Conservation (phyloP, 2,329 filamentous ascomycete species). For the Xylaria sp. region DNA sequence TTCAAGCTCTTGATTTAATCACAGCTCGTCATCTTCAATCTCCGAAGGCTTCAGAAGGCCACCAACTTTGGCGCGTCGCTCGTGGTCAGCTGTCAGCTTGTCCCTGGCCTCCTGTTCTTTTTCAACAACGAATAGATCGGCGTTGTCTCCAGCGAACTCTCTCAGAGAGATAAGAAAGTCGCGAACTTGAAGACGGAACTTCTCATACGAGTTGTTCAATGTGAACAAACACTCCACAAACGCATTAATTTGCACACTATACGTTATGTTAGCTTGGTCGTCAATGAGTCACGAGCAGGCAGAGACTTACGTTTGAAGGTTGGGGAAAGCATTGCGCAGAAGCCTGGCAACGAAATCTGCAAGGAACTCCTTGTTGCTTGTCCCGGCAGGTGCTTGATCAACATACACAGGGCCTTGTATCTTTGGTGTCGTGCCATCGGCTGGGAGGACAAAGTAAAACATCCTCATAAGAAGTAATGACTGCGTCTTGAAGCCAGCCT, state of each 20-base stretch:
- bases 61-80: constrained; percentile 93
- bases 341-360: constrained; percentile 87
- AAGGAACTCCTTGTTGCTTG: constrained; percentile 90
- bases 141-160: constrained; percentile 95
- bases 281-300: constrained; percentile 7
- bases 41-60: constrained; percentile 98
- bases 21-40: constrained; percentile 89
- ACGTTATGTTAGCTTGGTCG: constrained; percentile 51
- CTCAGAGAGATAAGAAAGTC: constrained; percentile 98
- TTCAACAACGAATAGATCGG: constrained; percentile 92
- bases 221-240: constrained; percentile 93
- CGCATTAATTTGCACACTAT: constrained; percentile 82
- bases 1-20: constrained; percentile 81
- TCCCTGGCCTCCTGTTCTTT: constrained; percentile 91
- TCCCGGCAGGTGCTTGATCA: constrained; percentile 85
- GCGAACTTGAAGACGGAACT: constrained; percentile 94
- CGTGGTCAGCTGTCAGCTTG: constrained; percentile 87
- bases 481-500: constrained; percentile 98
- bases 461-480: constrained; percentile 92
- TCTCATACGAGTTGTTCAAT: constrained; percentile 87
- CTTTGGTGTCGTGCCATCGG: constrained; percentile 77
- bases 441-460: constrained; percentile 91
- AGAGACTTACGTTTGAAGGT: constrained; percentile 82
- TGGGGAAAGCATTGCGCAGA: constrained; percentile 90
- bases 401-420: constrained; percentile 92